Base-by-base conservation (phyloP, 208 protist genomes). In the Lotmaria passim region DNA sequence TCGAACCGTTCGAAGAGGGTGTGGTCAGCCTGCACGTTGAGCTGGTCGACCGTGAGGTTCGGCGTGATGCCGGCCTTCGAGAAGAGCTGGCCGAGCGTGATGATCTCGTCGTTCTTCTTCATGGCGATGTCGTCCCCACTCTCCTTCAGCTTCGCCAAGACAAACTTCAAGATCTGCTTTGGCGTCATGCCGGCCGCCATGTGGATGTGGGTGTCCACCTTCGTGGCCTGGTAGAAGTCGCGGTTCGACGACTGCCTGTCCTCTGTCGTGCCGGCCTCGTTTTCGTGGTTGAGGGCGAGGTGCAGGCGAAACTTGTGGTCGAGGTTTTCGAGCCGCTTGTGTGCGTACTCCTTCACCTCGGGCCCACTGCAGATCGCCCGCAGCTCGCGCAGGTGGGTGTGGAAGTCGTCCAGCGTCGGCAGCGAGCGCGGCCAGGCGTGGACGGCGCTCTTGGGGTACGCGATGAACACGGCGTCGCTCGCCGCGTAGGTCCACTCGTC, bases 1-100 rank as follows among this genome's bases (percentile, higher is more conserved):
- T 99, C 98, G 86, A 99, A 99, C 57, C 98, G 94, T 52, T 99
- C 97, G 68, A 98, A 99, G 10, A 98, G 90, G 52, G 96, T 92
- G 63, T 95, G 87, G 78, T 99, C 93, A n/a, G 96, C 96, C 69
- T 98, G 93, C 56, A 98, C 90, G 70, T 98, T 98, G 23, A 99
- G 78, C 68, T 97, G 96, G 67, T 99, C 96, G 19, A 99, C 95
- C 33, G 87, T 98, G 39, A 99, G 78, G 41, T 98, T 86, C 38
- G 75, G 71, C n/a, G 89, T 93, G 73, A 97, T 96, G 36, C 85
- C 84, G 43, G 81, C 80, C 60, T 92, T 95, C n/a, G 79, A 80
- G 57, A 96, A 89, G 52, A 97, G 83, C 57, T 94, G 77, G 8
- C 85, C 90, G 39, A 97, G 78, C 10, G 94, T 97, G n/a, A 93